A percentile compares a stretch with the other conserved stretches of the same genome.
phyloP scores from a whole-genome alignment of 2,329 filamentous ascomycete species.

The Aspergillus puulaauensis region DNA sequence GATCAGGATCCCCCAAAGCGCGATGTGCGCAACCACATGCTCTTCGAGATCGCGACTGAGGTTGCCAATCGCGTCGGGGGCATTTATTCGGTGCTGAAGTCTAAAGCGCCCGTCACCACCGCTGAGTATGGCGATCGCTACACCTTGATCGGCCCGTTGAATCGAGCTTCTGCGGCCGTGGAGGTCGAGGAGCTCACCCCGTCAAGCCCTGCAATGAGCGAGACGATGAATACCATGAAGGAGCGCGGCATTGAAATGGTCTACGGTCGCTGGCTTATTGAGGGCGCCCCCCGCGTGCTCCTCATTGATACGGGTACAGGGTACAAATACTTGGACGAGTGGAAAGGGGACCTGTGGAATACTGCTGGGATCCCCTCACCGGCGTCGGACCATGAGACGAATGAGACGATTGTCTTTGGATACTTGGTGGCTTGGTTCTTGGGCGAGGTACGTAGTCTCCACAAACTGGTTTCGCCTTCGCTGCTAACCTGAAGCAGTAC shows the following conservation, averaged over 20 bases:
- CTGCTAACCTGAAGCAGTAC: slow-evolving; percentile 58
- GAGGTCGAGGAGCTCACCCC: slow-evolving; percentile 94
- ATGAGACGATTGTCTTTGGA: slow-evolving; percentile 95
- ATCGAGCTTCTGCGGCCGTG: slow-evolving; percentile 89
- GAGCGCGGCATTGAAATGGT: slow-evolving; percentile 86
- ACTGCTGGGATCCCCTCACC: slow-evolving; percentile 91
- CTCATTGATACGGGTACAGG: slow-evolving; percentile 94
- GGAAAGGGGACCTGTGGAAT: slow-evolving; percentile 96
- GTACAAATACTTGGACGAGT: slow-evolving; percentile 88
- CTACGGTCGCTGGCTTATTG: slow-evolving; percentile 96
- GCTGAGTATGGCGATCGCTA: slow-evolving; percentile 98
- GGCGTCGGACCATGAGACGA: slow-evolving; percentile 87
- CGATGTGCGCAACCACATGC: slow-evolving; percentile 91
- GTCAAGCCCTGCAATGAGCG: slow-evolving; percentile 72
- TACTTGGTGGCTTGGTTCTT: slow-evolving; percentile 98
- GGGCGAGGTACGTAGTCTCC: slow-evolving; percentile 70
- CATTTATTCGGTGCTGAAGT: slow-evolving; percentile 99
- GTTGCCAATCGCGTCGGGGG: slow-evolving; percentile 97
- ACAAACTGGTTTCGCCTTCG: slow-evolving; percentile 7
- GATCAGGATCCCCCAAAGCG: slow-evolving; percentile 52
- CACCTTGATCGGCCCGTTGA: slow-evolving; percentile 90
- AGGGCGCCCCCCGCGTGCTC: slow-evolving; percentile 88
- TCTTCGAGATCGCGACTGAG: slow-evolving; percentile 96
- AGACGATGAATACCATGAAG: slow-evolving; percentile 88
- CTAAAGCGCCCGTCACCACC: slow-evolving; percentile 95